Conservation (phyloP, 257 asterid genomes). For the Linderniella brevidens region DNA sequence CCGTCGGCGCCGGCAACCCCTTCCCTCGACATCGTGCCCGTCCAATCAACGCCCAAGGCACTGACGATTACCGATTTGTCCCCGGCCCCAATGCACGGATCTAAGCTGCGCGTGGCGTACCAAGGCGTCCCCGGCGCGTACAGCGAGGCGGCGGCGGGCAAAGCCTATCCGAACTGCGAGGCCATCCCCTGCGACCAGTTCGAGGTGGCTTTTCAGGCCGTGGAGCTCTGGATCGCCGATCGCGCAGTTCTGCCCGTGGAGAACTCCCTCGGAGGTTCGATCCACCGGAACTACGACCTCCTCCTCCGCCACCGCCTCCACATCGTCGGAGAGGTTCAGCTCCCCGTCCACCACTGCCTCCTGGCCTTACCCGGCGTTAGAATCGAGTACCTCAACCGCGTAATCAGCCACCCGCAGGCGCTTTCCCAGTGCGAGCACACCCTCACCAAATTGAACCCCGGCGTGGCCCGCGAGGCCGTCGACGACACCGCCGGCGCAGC, state of each 20-base stretch:
- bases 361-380: constrained; percentile 83
- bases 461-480: constrained; percentile 64
- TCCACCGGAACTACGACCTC: constrained; percentile 91
- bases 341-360: constrained; percentile 86
- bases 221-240: constrained; percentile 97
- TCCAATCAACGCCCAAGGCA: constrained; percentile 34
- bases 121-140: constrained; percentile 96
- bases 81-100: constrained; percentile 84
- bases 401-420: constrained; percentile 88
- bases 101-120: constrained; percentile 75
- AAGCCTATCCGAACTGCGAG: constrained; percentile 78
- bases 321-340: constrained; percentile 91
- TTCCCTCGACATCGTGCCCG: constrained; percentile 45
- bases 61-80: constrained; percentile 58
- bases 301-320: constrained; percentile 99
- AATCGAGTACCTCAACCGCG: constrained; percentile 58
- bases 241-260: constrained; percentile 92
- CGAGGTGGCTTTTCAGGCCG: constrained; percentile 90
- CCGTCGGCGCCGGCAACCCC: constrained; percentile 46
- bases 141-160: constrained; percentile 95
- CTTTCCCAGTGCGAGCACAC: constrained; percentile 85
- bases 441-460: constrained; percentile 49
- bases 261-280: constrained; percentile 86
- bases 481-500: constrained; percentile 99
- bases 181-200: constrained; percentile 96